Percentiles rank a stretch among this genome's conserved stretches.
Evolutionary conservation across 2,329 filamentous ascomycete species (phyloP).

Genomic region (Pezicula neosporulosa): DNA sequence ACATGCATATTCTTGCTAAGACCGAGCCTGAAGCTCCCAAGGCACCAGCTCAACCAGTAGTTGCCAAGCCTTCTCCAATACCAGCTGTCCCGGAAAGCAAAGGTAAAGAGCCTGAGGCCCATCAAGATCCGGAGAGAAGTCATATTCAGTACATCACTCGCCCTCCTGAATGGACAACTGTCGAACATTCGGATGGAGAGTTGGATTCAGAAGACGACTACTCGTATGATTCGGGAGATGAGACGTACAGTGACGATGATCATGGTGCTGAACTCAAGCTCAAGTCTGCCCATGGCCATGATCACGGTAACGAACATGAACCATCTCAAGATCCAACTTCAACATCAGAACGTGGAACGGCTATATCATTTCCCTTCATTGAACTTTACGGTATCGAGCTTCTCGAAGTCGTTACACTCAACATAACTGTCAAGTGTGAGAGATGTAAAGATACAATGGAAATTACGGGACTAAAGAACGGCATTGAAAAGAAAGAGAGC

Average conservation of each 20-base stretch:
- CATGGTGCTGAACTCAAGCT: slow-evolving; percentile 36
- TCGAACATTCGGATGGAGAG: slow-evolving; percentile 39
- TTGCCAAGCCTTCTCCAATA: not conserved
- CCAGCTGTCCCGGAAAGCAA: slow-evolving; percentile 3
- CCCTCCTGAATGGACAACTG: slow-evolving; percentile 68
- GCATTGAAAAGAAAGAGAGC: slow-evolving; percentile 44
- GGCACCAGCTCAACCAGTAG: slow-evolving; percentile 6
- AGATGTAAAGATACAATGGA: slow-evolving; percentile 75
- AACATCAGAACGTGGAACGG: slow-evolving; percentile 63
- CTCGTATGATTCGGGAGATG: slow-evolving; percentile 40
- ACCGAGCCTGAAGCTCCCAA: slow-evolving; percentile 34
- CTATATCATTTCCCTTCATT: slow-evolving; percentile 73
- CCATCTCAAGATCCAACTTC: slow-evolving; percentile 13
- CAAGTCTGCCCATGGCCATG: slow-evolving; percentile 27
- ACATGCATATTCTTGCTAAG: slow-evolving; percentile 64
- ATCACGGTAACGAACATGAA: slow-evolving; percentile 32
- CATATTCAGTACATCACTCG: slow-evolving; percentile 72
- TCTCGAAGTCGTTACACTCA: slow-evolving; percentile 64
- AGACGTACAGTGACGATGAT: slow-evolving; percentile 31
- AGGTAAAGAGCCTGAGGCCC: slow-evolving; percentile 18
- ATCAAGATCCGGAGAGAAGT: slow-evolving; percentile 42
- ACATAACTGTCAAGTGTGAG: slow-evolving; percentile 71
- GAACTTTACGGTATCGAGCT: slow-evolving; percentile 77
- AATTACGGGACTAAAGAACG: slow-evolving; percentile 60
- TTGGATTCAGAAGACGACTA: slow-evolving; percentile 45